Conservation (phyloP, 2,329 filamentous ascomycete species). For the Zasmidium cellare region DNA sequence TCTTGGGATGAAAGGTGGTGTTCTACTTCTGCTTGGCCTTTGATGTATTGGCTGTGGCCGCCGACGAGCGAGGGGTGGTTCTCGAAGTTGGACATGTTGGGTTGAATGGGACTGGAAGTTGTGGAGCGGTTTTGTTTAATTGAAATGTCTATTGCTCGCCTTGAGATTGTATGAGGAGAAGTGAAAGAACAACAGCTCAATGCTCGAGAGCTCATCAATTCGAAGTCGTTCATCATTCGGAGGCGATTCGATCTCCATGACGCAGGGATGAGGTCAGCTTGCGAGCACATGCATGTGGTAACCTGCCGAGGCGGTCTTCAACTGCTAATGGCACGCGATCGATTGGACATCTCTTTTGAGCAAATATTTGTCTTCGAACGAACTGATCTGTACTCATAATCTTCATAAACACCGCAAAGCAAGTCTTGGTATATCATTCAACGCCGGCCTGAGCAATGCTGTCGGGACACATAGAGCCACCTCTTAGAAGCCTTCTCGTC, state of each 20-base stretch:
- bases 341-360: background rate
- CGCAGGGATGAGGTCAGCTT: background rate
- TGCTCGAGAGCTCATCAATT: background rate
- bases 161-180: no score
- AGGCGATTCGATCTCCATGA: background rate
- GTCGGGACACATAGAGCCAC: background rate
- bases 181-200: no score
- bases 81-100: slow-evolving; percentile 14
- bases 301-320: slow-evolving; percentile 1
- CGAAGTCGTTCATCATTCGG: background rate
- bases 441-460: slow-evolving; percentile 2
- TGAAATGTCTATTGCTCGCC: no score
- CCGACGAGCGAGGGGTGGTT: slow-evolving; percentile 61
- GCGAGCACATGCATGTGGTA: slow-evolving; percentile 6
- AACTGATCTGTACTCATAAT: background rate
- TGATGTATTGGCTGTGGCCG: slow-evolving; percentile 67
- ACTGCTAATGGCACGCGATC: slow-evolving; percentile 6
- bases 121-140: no score
- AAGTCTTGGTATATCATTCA: background rate
- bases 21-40: slow-evolving; percentile 69
- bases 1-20: slow-evolving; percentile 34
- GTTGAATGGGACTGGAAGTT: no score
- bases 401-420: background rate
- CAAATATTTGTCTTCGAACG: background rate
- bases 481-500: background rate